Conservation (phyloP, 2,329 filamentous ascomycete genomes). For the Colletotrichum chlorophyti region DNA sequence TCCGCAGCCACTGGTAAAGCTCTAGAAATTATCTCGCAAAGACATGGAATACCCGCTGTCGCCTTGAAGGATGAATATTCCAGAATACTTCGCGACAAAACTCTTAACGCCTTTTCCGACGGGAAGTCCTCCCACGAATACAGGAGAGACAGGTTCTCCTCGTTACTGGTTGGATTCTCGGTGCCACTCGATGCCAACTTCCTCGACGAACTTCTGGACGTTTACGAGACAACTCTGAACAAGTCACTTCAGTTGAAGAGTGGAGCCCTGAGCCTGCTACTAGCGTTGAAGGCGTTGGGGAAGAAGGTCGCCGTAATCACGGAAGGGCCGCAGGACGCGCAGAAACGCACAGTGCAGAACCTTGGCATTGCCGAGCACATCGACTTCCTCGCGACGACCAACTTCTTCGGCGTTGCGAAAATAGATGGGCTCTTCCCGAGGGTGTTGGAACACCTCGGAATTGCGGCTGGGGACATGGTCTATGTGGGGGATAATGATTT, state of each 20-base stretch:
- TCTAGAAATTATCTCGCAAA: constrained; percentile 37
- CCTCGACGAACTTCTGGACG: constrained; percentile 32
- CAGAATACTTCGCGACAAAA: constrained; percentile 41
- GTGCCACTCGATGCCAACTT: constrained; percentile 29
- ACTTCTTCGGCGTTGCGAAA: constrained; percentile 37
- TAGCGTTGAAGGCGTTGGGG: constrained; percentile 38
- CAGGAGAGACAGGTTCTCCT: constrained; percentile 45
- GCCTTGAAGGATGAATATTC: constrained; percentile 37
- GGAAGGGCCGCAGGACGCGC: constrained; percentile 54
- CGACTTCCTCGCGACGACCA: constrained; percentile 41
- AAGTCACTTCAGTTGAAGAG: constrained; percentile 41
- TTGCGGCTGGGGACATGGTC: constrained; percentile 33
- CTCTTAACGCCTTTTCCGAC: constrained; percentile 48
- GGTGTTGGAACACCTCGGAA: constrained; percentile 33
- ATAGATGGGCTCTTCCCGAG: constrained; percentile 34
- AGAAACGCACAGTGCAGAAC: constrained; percentile 48
- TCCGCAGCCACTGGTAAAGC: constrained; percentile 39
- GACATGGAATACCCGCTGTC: constrained; percentile 19
- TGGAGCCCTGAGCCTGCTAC: constrained; percentile 43
- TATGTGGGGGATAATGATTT: constrained; percentile 38
- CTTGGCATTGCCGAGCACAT: constrained; percentile 36
- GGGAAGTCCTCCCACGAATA: constrained; percentile 52
- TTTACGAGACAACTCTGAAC: constrained; percentile 40
- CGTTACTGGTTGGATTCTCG: constrained; percentile 38
- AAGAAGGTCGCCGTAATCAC: constrained; percentile 52